Evolutionary conservation across 73 alveolate genomes (phyloP).

Genomic region (Uronychia binucleata): DNA sequence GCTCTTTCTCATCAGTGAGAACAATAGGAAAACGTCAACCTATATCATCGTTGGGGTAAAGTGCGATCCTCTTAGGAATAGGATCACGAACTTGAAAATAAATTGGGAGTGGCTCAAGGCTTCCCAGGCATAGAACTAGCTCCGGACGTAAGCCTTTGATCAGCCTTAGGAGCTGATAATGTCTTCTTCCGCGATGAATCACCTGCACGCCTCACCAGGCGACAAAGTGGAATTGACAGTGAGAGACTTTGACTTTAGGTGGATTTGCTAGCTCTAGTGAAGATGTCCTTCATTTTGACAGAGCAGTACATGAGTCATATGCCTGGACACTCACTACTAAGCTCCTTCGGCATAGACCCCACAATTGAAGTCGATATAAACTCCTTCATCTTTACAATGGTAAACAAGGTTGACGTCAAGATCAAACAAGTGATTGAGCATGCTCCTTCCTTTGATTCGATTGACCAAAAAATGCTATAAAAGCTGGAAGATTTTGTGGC

Average conservation of each 20-base stretch:
- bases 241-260: background rate
- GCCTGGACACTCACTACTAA: background rate
- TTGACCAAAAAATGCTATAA: too few species aligned
- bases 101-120: background rate
- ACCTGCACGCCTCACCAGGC: background rate
- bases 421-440: background rate
- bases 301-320: background rate
- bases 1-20: background rate
- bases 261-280: background rate
- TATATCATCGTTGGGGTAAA: background rate
- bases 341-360: background rate
- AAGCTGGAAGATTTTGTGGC: background rate
- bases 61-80: background rate
- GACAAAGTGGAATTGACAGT: background rate
- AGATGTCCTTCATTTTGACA: background rate
- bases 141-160: background rate
- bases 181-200: background rate
- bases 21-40: background rate
- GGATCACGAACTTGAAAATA: background rate
- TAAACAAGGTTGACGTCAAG: background rate
- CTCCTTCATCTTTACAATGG: background rate
- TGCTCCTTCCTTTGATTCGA: too few species aligned
- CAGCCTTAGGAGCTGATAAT: background rate
- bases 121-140: background rate
- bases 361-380: background rate